Base-by-base conservation (phyloP, 2,329 filamentous ascomycete genomes). In the Ascochyta rabiei region DNA sequence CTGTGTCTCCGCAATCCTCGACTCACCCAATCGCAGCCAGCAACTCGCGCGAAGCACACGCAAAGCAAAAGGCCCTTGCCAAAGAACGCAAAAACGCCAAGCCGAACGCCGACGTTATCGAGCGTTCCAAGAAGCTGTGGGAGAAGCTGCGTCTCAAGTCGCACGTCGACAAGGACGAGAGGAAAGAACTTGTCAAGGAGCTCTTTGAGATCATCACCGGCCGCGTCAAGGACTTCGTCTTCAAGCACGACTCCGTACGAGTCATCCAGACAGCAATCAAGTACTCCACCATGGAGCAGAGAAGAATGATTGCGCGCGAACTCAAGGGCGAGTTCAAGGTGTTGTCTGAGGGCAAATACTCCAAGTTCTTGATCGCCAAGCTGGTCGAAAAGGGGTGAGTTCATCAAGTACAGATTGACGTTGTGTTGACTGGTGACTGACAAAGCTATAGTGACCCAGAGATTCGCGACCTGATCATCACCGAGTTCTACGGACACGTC, bases 211-310 rank as follows among this genome's bases (percentile, higher is more conserved):
- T 99, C 70, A 90, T 97, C 68, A 95, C 90, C 21, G 93, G 93
- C 48, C 86, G 90, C 53, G 89, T 98, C 68, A 91, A 91, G 76
- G 95, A 98, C 59, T 96, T 98, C 64, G 93, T 97, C 18, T 90
- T 99, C 79, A 99, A 99, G 84, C 95, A 99, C 76, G 95, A 99
- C 74, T 91, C 92, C 31, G 93, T 96, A n/a, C 86, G 95, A 64
- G 92, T 96, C 37, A 89, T 99, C 23, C 95, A 99, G 79, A 97
- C 93, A 12, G 95, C 93, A 33, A 86, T 99, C 77, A 99, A 99
- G 77, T 99, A 99, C 77, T 89, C 91, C 42, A 96, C 89, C 40
- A 82, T 86, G 50, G 88, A 90, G 57, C 93, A 97, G 78, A 85
- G 91, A 70, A 90, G 88, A 76, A 86, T 88, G 79, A 97, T 99